Base-by-base conservation (phyloP, 176 grass and related monocot species). In the Miscanthus lutarioriparius region DNA sequence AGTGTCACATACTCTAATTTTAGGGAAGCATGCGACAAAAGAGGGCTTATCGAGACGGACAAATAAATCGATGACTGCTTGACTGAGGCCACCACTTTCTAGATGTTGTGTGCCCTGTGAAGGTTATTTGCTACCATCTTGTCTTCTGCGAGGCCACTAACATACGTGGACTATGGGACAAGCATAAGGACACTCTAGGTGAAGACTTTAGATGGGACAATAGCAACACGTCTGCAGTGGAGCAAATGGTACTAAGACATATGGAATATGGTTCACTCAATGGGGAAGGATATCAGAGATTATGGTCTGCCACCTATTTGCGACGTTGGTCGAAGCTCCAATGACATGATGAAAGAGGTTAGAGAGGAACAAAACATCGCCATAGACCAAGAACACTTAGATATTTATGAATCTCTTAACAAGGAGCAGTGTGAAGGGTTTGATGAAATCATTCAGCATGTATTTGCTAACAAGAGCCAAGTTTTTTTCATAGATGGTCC, bases 231-330 rank as follows among this genome's bases (percentile, higher is more conserved):
- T 0, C 9, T 15, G 2, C 0, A 0, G 32, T 59, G 23, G 49
- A 76, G 4, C 49, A 76, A 6, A 58, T 76, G 32, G 32, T 58
- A 4, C 74, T 76, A 19, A 76, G 74, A 58, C 30, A 56, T 76
- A 12, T 8, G 17, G 3, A 1, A 75, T n/a, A 38, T 70, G 19
- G 1, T 70, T 0, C 35, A n/a, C 1, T 70, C 67, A 0, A 70
- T 70, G 67, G 67, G 67, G 4, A 70, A 70, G 10, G 67, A 70
- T n/a, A 40, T 40, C 1, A 70, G 4, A 23, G 11, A 40, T 37
- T 11, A 32, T 32, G 66, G 25, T 15, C 39, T 72, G 23, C 69
- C 39, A 19, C 15, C 6, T 71, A 41, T 43, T 1, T 25, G 8
- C 1, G 20, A 70, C 12, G 1, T 5, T 12, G 36, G 4, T 70